Percentiles rank a stretch among this genome's conserved stretches.
These are phyloP conservation scores for Triticum urartu DNA, from an alignment of 176 grass and related monocot genomes.

Conservation along the genomic window DNA sequence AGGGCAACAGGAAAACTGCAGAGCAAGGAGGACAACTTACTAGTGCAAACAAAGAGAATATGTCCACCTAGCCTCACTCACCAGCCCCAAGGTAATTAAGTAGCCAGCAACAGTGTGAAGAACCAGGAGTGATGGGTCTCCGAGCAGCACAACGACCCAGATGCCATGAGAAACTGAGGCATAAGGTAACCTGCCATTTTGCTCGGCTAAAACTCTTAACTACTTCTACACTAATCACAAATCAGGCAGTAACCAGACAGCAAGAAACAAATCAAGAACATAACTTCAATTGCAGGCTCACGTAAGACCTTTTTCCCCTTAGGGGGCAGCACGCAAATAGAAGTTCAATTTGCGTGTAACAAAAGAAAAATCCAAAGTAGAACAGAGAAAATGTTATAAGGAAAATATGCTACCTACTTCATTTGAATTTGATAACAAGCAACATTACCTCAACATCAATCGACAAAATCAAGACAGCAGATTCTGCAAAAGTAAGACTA, in stretches of 20 bases:
- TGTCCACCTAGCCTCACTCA: neutral
- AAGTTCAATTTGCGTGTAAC: neutral
- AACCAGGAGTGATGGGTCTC: slow-evolving; percentile 1
- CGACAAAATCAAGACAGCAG: neutral
- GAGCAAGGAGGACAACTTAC: neutral
- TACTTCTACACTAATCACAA: neutral
- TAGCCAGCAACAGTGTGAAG: neutral
- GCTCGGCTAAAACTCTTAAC: neutral
- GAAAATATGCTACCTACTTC: neutral
- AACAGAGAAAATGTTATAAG: neutral
- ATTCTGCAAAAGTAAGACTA: neutral
- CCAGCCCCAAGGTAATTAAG: neutral
- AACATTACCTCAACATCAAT: neutral
- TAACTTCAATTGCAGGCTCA: neutral
- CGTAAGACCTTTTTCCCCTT: neutral
- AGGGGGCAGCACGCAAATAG: neutral
- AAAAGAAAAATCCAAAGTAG: neutral
- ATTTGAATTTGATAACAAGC: neutral
- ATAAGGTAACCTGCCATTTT: slow-evolving; percentile 38
- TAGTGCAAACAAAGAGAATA: neutral
- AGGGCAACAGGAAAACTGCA: neutral
- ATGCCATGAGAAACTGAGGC: slow-evolving; percentile 23
- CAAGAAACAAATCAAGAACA: neutral
- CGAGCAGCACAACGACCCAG: slow-evolving; percentile 25
- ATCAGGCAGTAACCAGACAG: neutral